A percentile compares a stretch with the other conserved stretches of the same genome.
Conservation (phyloP, 192 early-diverging fungal genomes). For the Coemansia sp. region DNA sequence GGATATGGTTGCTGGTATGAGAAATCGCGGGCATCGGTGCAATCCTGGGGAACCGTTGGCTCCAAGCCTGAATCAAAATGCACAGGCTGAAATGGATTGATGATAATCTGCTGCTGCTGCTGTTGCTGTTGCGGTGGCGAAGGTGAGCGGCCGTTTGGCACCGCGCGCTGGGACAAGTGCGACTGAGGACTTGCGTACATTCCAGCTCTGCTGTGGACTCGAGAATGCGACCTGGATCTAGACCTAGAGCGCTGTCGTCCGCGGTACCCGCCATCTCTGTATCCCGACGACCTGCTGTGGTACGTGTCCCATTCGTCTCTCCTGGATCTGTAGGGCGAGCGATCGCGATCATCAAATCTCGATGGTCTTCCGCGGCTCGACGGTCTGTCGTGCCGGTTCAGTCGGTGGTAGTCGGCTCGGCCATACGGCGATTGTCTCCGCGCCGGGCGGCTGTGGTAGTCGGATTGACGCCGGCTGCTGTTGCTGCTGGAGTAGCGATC, state of each 20-base stretch:
- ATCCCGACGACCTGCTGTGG: constrained; percentile 6
- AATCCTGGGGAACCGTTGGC: not conserved
- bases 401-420: constrained; percentile 2
- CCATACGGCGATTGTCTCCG: constrained; percentile 1
- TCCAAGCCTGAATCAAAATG: not conserved
- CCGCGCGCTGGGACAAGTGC: not conserved
- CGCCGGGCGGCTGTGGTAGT: not conserved
- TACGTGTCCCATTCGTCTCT: constrained; percentile 3
- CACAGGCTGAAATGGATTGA: constrained; percentile 11
- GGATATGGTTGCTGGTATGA: not conserved
- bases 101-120: not conserved
- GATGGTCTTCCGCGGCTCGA: not conserved
- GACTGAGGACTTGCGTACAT: not conserved
- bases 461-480: constrained; percentile 1
- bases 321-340: constrained; percentile 1
- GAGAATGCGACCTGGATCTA: constrained; percentile 13
- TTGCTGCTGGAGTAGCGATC: not conserved
- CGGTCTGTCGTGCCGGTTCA: constrained; percentile 7
- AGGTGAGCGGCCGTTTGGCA: not conserved
- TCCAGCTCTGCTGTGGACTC: not conserved
- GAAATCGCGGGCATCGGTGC: not conserved
- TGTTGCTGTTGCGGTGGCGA: not conserved
- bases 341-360: constrained; percentile 16
- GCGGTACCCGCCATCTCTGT: constrained; percentile 15
- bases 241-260: constrained; percentile 24